phyloP scores from a whole-genome alignment of 495 filamentous ascomycete species.

The Articulospora tetracladia region DNA sequence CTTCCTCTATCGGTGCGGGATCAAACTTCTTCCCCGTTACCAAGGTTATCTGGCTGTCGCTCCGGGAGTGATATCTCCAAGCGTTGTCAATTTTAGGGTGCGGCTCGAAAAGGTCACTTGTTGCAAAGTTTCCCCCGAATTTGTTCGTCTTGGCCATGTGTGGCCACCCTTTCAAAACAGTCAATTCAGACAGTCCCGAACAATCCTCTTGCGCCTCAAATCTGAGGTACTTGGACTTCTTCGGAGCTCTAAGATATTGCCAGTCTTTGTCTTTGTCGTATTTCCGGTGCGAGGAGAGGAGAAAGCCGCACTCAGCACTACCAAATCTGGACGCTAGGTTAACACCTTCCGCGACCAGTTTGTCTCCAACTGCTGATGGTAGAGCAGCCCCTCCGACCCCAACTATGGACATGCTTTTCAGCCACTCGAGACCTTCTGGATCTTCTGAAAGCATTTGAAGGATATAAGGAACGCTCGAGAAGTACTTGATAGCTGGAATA shows the following conservation, averaged over 20 bases:
- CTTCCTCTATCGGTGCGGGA: conserved; percentile 55
- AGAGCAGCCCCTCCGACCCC: conserved; percentile 57
- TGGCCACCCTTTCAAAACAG: conserved; percentile 57
- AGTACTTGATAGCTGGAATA: conserved; percentile 38
- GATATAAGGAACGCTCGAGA: conserved; percentile 56
- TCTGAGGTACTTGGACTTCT: conserved; percentile 25
- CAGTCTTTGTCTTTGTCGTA: conserved; percentile 55
- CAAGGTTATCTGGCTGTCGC: conserved; percentile 58
- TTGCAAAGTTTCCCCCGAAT: conserved; percentile 51
- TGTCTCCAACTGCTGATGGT: conserved; percentile 39
- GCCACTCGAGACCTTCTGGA: conserved; percentile 28
- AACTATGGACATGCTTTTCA: conserved; percentile 48
- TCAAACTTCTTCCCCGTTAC: conserved; percentile 68
- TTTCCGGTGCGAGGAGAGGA: conserved; percentile 45
- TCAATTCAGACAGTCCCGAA: conserved; percentile 46
- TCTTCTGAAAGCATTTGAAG: conserved; percentile 42
- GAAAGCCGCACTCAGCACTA: conserved; percentile 56
- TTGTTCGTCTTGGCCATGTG: conserved; percentile 60
- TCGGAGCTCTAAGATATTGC: conserved; percentile 54
- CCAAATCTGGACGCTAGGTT: conserved; percentile 53
- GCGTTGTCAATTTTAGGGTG: conserved; percentile 47
- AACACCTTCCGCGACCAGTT: conserved; percentile 39
- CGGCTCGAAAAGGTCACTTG: conserved; percentile 55
- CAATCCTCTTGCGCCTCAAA: conserved; percentile 55
- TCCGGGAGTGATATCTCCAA: conserved; percentile 56